Evolutionary conservation across 2,329 filamentous ascomycete species (phyloP).

Genomic region (Trichoderma aggressivum): DNA sequence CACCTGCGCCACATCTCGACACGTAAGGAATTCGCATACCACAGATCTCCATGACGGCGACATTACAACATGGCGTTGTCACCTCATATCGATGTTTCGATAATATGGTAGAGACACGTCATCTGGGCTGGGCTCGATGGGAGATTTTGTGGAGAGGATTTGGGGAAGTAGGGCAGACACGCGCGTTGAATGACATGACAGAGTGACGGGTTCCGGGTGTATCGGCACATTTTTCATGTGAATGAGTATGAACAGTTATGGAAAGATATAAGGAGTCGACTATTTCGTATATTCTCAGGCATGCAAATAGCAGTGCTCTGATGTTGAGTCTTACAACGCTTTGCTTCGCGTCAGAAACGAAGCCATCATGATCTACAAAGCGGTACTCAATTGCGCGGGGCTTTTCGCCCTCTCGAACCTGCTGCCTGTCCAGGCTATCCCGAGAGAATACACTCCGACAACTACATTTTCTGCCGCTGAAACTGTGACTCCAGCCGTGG

Average conservation of each 20-base stretch:
- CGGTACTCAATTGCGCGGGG: neutral
- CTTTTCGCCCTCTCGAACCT: neutral
- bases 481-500: constrained; percentile 25
- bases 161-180: neutral
- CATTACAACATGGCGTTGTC: constrained; percentile 7
- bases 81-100: neutral
- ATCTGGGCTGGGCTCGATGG: neutral
- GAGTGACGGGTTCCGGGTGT: neutral
- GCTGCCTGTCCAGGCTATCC: neutral
- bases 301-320: neutral
- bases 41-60: neutral
- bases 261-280: neutral
- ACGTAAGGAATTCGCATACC: neutral
- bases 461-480: constrained; percentile 35
- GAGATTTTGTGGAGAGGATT: neutral
- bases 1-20: constrained; percentile 10
- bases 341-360: neutral
- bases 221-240: neutral
- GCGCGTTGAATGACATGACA: neutral
- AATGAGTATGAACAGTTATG: neutral
- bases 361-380: neutral
- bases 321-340: neutral
- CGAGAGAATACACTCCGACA: constrained; percentile 22
- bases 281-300: neutral
- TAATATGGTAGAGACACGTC: neutral